Base-by-base conservation (phyloP, 2,329 filamentous ascomycete species). In the Thermothelomyces thermophilus region DNA sequence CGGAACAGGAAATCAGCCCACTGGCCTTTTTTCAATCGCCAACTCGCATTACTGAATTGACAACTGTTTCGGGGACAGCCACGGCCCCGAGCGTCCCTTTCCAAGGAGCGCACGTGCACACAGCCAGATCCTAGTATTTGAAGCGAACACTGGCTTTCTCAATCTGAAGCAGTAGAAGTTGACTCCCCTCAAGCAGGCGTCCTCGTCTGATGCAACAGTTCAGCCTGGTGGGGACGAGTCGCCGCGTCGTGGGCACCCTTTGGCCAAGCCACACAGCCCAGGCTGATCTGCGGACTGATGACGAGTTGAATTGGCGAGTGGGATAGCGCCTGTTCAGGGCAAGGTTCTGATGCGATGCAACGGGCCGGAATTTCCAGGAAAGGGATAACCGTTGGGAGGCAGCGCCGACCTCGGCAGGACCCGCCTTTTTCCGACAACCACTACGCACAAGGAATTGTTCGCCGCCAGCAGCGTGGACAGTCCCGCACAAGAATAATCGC, bases 41-140 rank as follows among this genome's bases (percentile, higher is more conserved):
- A 56, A 54, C 28, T 31, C 24, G 48, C 46, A 34, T 57, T 53
- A 52, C 48, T 35, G 50, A 58, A 58, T 54, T 41, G 43, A 34
- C 16, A n/a, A n/a, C 31, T 28, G 17, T 13, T 28, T 20, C n/a
- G n/a, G 19, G 20, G 19, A 14, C 39, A 42, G 17, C 37, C 33
- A n/a, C 46, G 9, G 19, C 2, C 28, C 26, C 5, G 19, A 19
- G 33, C 30, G 31, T 42, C 35, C 30, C 41, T 41, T 19, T 41
- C 28, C 6, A 34, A n/a, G 14, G 22, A n/a, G n/a, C n/a, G n/a
- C n/a, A n/a, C n/a, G n/a, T n/a, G n/a, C n/a, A n/a, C n/a, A n/a
- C n/a, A n/a, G n/a, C n/a, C n/a, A n/a, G n/a, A n/a, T n/a, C n/a
- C n/a, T n/a, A n/a, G n/a, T n/a, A n/a, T n/a, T n/a, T n/a, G n/a